phyloP scores from a whole-genome alignment of 2,329 filamentous ascomycete genomes.

The Botrytis paeoniae region DNA sequence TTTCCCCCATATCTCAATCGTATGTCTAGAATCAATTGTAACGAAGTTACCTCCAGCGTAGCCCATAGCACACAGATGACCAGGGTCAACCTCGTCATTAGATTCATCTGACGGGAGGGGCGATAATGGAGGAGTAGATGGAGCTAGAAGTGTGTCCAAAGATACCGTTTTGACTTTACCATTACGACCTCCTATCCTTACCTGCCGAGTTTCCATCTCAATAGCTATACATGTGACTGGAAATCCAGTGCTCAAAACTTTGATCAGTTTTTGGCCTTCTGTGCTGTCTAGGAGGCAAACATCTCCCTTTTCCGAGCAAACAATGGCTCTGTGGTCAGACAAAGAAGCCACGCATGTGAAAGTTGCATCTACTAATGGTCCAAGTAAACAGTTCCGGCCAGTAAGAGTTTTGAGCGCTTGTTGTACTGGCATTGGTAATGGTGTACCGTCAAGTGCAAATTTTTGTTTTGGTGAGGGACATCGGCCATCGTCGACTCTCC shows the following conservation, averaged over 20 bases:
- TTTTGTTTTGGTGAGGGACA: conserved; percentile 63
- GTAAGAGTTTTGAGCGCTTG: conserved; percentile 65
- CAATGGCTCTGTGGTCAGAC: conserved; percentile 69
- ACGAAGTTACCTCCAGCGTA: conserved; percentile 66
- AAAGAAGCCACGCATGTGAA: conserved; percentile 77
- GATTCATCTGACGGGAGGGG: conserved; percentile 28
- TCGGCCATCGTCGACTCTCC: conserved; percentile 72
- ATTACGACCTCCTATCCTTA: conserved; percentile 41
- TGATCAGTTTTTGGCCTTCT: conserved; percentile 66
- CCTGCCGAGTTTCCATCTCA: conserved; percentile 37
- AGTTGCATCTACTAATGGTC: conserved; percentile 74
- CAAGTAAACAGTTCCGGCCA: conserved; percentile 85
- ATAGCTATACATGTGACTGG: conserved; percentile 43
- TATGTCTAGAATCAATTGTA: conserved; percentile 71
- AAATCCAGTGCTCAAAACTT: conserved; percentile 65
- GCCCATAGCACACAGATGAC: conserved; percentile 61
- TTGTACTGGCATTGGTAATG: conserved; percentile 38
- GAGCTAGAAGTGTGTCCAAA: conserved; percentile 43
- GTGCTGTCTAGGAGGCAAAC: conserved; percentile 82
- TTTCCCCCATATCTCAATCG: conserved; percentile 59
- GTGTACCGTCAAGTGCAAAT: conserved; percentile 46
- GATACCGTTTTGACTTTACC: conserved; percentile 49
- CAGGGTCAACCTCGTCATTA: conserved; percentile 35
- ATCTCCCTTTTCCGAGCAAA: conserved; percentile 85
- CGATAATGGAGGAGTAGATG: conserved; percentile 36